phyloP scores from a whole-genome alignment of 2,329 filamentous ascomycete species.

The Emergomyces orientalis region DNA sequence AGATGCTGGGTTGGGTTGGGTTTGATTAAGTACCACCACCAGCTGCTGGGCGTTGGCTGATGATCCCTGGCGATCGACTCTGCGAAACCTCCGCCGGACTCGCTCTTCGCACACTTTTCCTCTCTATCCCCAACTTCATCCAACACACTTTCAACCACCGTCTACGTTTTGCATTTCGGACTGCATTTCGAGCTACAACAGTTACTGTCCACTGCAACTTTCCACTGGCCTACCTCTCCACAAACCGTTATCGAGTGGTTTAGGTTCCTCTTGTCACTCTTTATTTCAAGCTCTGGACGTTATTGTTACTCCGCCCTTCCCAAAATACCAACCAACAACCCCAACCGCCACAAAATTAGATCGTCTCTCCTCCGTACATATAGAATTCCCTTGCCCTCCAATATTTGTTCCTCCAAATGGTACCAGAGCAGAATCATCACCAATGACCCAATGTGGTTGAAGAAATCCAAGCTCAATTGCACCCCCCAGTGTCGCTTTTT shows the following conservation, averaged over 20 bases:
- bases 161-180: not conserved
- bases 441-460: slow-evolving; percentile 4
- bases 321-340: not conserved
- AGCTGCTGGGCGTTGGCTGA: not conserved
- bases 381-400: not conserved
- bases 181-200: not conserved
- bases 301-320: not conserved
- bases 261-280: not conserved
- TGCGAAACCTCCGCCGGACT: too few relatives aligned
- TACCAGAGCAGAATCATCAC: not conserved
- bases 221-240: not conserved
- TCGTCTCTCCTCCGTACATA: not conserved
- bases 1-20: not conserved
- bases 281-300: not conserved
- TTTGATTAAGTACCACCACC: not conserved
- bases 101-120: too few relatives aligned
- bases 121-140: not conserved
- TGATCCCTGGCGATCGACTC: not conserved
- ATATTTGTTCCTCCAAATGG: not conserved
- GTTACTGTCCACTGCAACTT: not conserved
- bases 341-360: not conserved
- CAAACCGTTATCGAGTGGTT: not conserved
- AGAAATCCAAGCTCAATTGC: not conserved
- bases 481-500: not conserved
- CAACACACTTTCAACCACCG: not conserved